Conservation (phyloP, 192 early-diverging fungal species). For the Gigaspora rosea region DNA sequence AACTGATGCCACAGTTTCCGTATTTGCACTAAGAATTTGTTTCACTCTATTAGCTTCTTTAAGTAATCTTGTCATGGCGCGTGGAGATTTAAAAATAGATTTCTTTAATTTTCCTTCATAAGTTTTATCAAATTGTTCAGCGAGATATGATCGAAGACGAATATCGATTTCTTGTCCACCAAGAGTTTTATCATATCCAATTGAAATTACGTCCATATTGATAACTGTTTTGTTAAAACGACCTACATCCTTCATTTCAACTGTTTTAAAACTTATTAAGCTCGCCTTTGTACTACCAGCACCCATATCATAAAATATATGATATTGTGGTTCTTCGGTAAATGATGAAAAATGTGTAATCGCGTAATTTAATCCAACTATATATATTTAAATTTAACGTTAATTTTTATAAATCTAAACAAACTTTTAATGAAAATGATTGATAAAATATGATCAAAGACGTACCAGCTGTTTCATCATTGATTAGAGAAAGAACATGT, state of each 20-base stretch:
- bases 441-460: background rate
- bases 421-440: background rate
- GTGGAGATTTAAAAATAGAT: conserved; percentile 63
- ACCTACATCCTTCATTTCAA: conserved; percentile 58
- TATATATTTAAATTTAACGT: background rate
- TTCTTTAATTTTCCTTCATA: conserved; percentile 50
- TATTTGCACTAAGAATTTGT: conserved; percentile 94
- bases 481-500: conserved; percentile 78
- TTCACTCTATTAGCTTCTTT: conserved; percentile 96
- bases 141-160: conserved; percentile 77
- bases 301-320: conserved; percentile 98
- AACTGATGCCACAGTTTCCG: conserved; percentile 78
- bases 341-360: conserved; percentile 62
- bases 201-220: conserved; percentile 79
- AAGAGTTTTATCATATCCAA: conserved; percentile 79
- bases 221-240: conserved; percentile 56
- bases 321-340: conserved; percentile 63
- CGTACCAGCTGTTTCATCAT: conserved; percentile 90
- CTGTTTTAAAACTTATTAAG: conserved; percentile 74
- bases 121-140: conserved; percentile 67
- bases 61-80: conserved; percentile 87
- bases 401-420: conserved; percentile 1
- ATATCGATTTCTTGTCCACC: conserved; percentile 90
- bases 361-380: conserved; percentile 92
- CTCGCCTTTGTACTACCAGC: conserved; percentile 92